Conservation (phyloP, 257 asterid genomes). For the Salvia splendens region DNA sequence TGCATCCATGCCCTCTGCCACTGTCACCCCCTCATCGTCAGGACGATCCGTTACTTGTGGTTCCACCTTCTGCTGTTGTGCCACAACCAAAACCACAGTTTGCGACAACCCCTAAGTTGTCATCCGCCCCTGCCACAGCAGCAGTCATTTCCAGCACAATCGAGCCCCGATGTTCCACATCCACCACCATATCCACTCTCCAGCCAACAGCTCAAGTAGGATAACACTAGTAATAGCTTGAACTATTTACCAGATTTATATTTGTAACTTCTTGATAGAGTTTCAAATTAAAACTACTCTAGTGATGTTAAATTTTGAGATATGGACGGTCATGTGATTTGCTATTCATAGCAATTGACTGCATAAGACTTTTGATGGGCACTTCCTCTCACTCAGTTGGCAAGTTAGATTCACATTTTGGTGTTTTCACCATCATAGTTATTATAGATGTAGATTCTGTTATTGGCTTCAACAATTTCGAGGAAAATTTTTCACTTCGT, state of each 20-base stretch:
- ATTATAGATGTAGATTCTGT: not conserved
- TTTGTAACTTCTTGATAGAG: constrained; percentile 5
- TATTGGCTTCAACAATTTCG: not conserved
- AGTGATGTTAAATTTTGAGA: constrained; percentile 14
- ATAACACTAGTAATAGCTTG: constrained; percentile 10
- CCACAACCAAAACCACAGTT: too few species aligned
- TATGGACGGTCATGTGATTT: constrained; percentile 13
- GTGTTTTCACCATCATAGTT: constrained; percentile 3
- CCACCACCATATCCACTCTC: too few species aligned
- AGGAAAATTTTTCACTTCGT: not conserved
- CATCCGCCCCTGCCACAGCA: too few species aligned
- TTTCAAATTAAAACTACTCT: constrained; percentile 9
- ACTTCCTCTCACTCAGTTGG: constrained; percentile 19
- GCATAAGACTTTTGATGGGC: constrained; percentile 8
- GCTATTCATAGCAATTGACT: constrained; percentile 10
- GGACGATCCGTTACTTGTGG: too few species aligned
- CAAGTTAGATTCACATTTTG: constrained; percentile 11
- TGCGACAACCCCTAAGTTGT: too few species aligned
- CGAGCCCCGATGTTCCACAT: too few species aligned
- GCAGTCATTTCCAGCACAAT: too few species aligned
- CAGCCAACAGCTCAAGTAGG: not conserved
- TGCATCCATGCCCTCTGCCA: too few species aligned
- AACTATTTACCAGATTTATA: not conserved
- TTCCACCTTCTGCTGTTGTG: too few species aligned
- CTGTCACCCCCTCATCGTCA: too few species aligned